Evolutionary conservation across 768 basidiomycete species (phyloP).

Genomic region (Suillus occidentalis): DNA sequence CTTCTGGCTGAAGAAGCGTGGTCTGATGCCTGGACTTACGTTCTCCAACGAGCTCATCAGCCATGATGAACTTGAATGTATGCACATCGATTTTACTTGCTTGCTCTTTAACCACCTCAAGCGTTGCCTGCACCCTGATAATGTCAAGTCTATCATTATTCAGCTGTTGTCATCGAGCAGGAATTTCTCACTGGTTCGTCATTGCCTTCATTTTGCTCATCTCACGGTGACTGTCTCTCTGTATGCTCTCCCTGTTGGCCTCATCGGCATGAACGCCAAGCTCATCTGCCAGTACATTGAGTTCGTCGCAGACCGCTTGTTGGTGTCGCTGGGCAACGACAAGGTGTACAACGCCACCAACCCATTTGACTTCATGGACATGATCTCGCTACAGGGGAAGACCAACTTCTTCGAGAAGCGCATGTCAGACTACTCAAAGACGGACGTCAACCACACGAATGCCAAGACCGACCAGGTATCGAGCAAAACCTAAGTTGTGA

Average conservation of each 20-base stretch:
- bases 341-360: constrained; percentile 77
- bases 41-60: constrained; percentile 97
- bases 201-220: background rate
- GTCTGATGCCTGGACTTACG: constrained; percentile 95
- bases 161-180: constrained; percentile 84
- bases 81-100: constrained; percentile 97
- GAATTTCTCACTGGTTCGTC: constrained; percentile 80
- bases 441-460: constrained; percentile 47
- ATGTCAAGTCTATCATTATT: constrained; percentile 65
- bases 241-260: constrained; percentile 81
- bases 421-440: constrained; percentile 81
- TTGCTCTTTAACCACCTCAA: constrained; percentile 82
- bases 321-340: constrained; percentile 79
- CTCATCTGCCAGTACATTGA: constrained; percentile 94
- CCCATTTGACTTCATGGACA: constrained; percentile 93
- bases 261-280: constrained; percentile 90
- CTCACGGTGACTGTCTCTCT: background rate
- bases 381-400: constrained; percentile 95
- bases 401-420: constrained; percentile 97
- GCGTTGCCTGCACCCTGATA: constrained; percentile 78
- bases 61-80: constrained; percentile 91
- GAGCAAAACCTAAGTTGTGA: constrained; percentile 40
- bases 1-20: constrained; percentile 97
- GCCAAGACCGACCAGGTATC: constrained; percentile 24
- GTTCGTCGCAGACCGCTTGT: constrained; percentile 87